Evolutionary conservation across 2,329 filamentous ascomycete genomes (phyloP), one percentile per base, ranked within the genome.

Genomic region (Alternaria alternata): DNA sequence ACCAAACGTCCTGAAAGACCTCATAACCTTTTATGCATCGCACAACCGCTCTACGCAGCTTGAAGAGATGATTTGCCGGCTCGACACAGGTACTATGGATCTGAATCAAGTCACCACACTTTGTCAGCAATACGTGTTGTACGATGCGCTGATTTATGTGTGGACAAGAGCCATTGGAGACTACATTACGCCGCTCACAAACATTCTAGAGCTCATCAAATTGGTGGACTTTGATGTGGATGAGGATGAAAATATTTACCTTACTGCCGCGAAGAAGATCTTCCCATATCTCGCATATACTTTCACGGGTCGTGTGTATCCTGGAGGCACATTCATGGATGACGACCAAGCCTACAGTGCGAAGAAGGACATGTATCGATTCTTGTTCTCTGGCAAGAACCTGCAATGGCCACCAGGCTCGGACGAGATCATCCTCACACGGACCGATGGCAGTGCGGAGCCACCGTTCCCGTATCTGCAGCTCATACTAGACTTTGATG

Each of bases 281-380:
- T 99, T 97, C 68, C 92, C 95, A 0, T 99, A 97, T 72, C 84
- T 99, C 7, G 96, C 95, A 0, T 98, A 96, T 74, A 89, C 90
- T 5, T 85, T 98, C 54, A 98, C 95, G 0, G 91, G 94, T 16
- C 88, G 95, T 39, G 82, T 93, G n/a, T 99, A 99, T 74, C 95
- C 96, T 0, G 95, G 91, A 1, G 95, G 92, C 2, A 88, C 91
- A 49, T 78, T 82, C 1, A 88, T 98, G 81, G 84, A 87, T 3
- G 91, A 95, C 20, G 83, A 86, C n/a, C 84, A 90, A 62, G 90
- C 93, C 0, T 84, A 83, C 14, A 87, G 87, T 70, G 94, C 94
- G 7, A 98, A 97, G 77, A 88, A 91, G 14, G 91, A 95, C 71
- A 82, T 99, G 51, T 99, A 98, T 79, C 92, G 92, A 82, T 96